A percentile compares a stretch with the other conserved stretches of the same genome.
Evolutionary conservation across 306 rosid genomes (phyloP).

Genomic region (Hippophae gyantsensis): DNA sequence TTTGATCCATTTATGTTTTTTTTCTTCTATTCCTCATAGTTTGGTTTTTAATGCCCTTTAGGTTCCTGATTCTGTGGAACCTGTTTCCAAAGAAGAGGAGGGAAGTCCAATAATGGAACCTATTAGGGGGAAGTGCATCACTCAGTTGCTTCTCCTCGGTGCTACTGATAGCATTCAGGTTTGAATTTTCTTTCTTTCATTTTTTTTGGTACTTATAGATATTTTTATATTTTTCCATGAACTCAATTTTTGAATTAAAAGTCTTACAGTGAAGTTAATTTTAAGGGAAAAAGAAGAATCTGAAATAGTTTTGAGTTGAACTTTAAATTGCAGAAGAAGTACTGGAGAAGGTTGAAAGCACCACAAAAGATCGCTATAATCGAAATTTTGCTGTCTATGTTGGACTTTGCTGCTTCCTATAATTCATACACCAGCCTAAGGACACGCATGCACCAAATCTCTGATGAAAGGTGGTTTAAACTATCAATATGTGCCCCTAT

Average conservation of each 20-base stretch:
- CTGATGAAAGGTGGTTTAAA: conserved; percentile 61
- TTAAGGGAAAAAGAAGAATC: too few relatives aligned
- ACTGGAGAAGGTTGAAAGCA: conserved; percentile 75
- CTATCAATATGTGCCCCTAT: conserved; percentile 1
- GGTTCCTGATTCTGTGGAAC: conserved; percentile 62
- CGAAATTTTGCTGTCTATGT: conserved; percentile 73
- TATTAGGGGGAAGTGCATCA: conserved; percentile 88
- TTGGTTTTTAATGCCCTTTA: conserved; percentile 25
- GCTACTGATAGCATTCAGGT: conserved; percentile 95
- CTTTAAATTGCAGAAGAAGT: conserved; percentile 66
- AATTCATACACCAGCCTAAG: conserved; percentile 80
- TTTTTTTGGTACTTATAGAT: background rate
- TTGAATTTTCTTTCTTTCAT: conserved; percentile 17
- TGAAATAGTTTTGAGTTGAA: too few relatives aligned
- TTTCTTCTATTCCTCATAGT: conserved; percentile 15
- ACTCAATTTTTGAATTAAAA: too few relatives aligned
- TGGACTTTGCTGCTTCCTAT: conserved; percentile 89
- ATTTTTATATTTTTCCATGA: background rate
- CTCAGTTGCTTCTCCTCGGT: conserved; percentile 81
- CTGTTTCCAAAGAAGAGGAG: conserved; percentile 60
- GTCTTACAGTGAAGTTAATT: too few relatives aligned
- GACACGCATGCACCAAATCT: conserved; percentile 78
- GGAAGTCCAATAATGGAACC: conserved; percentile 65
- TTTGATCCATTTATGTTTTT: background rate
- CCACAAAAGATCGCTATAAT: conserved; percentile 62